Evolutionary conservation across 352 stramenopile genomes (phyloP).

Genomic region (Detonula confervacea): DNA sequence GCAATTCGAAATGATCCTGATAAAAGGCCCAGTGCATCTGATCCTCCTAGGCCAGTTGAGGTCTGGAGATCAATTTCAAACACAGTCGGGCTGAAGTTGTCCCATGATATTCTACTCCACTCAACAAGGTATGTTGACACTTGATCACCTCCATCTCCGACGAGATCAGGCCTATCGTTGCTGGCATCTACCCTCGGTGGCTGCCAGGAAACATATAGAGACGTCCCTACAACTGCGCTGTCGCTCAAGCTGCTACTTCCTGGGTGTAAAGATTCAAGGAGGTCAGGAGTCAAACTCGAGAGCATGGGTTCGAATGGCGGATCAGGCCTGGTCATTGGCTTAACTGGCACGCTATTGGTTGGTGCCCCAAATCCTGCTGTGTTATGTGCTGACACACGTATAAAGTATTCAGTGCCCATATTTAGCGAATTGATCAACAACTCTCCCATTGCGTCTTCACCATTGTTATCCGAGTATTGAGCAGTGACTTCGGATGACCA

Average conservation of each 20-base stretch:
- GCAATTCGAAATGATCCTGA: slow-evolving; percentile 53
- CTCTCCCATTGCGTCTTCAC: slow-evolving; percentile 69
- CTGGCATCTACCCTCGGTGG: slow-evolving; percentile 72
- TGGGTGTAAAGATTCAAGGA: slow-evolving; percentile 27
- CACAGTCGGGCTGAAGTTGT: slow-evolving; percentile 51
- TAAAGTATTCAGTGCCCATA: slow-evolving; percentile 90
- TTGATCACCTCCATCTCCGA: slow-evolving; percentile 88
- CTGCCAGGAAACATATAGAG: slow-evolving; percentile 88
- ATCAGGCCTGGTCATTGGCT: slow-evolving; percentile 89
- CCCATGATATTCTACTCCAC: slow-evolving; percentile 89
- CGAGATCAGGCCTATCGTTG: slow-evolving; percentile 77
- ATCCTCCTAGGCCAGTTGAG: slow-evolving; percentile 25
- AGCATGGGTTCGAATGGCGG: slow-evolving; percentile 87
- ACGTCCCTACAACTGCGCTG: slow-evolving; percentile 80
- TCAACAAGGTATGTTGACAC: slow-evolving; percentile 93
- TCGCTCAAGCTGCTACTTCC: slow-evolving; percentile 29
- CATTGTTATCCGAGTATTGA: slow-evolving; percentile 63
- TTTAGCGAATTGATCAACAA: slow-evolving; percentile 84
- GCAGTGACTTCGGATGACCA: slow-evolving; percentile 68
- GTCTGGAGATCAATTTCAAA: slow-evolving; percentile 55
- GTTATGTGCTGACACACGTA: slow-evolving; percentile 92
- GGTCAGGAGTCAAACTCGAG: slow-evolving; percentile 46
- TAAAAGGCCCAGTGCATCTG: slow-evolving; percentile 39
- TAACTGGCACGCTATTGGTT: slow-evolving; percentile 85
- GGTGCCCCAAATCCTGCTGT: slow-evolving; percentile 89